Percentiles rank a stretch among this genome's conserved stretches.
Evolutionary conservation across 176 grass and related monocot genomes (phyloP).

Genomic region (Oryza coarctata): DNA sequence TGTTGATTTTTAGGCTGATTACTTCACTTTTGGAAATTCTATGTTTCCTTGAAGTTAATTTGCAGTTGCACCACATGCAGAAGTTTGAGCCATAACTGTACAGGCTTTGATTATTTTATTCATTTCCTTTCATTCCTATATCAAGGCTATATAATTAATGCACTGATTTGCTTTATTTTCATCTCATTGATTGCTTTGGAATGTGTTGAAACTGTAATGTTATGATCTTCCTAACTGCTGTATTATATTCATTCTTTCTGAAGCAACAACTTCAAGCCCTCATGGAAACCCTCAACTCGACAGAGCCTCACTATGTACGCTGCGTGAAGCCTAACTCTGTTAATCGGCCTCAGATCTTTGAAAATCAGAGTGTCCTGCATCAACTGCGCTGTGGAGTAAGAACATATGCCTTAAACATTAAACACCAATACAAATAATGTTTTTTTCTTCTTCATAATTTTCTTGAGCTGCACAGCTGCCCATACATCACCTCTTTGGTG

Average conservation of each 20-base stretch:
- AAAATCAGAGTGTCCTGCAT: conserved; percentile 96
- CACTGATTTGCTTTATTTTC: not conserved
- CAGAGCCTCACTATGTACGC: conserved; percentile 92
- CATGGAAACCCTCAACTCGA: conserved; percentile 92
- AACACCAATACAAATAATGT: not conserved
- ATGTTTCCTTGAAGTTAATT: conserved; percentile 11
- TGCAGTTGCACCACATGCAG: conserved; percentile 2
- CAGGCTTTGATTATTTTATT: not conserved
- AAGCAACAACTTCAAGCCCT: conserved; percentile 99
- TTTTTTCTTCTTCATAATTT: conserved; percentile 13
- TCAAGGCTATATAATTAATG: not conserved
- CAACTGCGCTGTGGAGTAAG: conserved; percentile 98
- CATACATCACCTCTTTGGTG: not conserved
- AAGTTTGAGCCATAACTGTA: not conserved
- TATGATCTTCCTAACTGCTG: conserved; percentile 14
- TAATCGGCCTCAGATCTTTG: conserved; percentile 90
- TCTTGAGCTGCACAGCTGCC: not conserved
- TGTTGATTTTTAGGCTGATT: not conserved
- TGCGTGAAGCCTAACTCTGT: conserved; percentile 97
- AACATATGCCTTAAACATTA: conserved; percentile 27
- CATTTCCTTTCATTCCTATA: conserved; percentile 26
- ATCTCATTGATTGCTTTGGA: not conserved
- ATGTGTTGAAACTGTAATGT: not conserved
- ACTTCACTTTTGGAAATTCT: not conserved
- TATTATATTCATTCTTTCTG: conserved; percentile 25